phyloP scores from a whole-genome alignment of 208 protist species.

The Porcisia hertigi region DNA sequence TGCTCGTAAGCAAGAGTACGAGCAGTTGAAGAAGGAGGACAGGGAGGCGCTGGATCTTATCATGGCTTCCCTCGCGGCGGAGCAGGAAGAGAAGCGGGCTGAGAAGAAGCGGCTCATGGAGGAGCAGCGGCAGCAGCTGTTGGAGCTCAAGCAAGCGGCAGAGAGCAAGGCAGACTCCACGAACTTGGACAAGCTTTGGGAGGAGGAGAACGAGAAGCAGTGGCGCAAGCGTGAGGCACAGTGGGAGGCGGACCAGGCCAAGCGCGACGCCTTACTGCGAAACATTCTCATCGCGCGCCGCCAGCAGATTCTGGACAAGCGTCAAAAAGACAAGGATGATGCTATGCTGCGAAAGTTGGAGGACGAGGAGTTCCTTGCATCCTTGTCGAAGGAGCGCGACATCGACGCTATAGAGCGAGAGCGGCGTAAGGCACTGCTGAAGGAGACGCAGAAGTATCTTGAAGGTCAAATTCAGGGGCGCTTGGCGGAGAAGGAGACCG shows the following conservation, averaged over 20 bases:
- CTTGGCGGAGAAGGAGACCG: constrained; percentile 43
- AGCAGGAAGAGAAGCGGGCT: constrained; percentile 41
- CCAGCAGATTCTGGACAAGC: constrained; percentile 80
- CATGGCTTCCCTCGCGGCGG: constrained; percentile 52
- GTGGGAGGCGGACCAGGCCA: constrained; percentile 66
- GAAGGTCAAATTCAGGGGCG: constrained; percentile 67
- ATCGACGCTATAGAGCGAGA: constrained; percentile 51
- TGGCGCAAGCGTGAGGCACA: constrained; percentile 81
- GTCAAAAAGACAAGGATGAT: constrained; percentile 44
- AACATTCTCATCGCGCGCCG: constrained; percentile 76
- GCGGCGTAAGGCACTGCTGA: constrained; percentile 44
- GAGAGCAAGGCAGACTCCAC: constrained; percentile 54
- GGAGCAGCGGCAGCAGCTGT: constrained; percentile 41
- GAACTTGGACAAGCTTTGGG: constrained; percentile 75
- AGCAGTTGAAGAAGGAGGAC: constrained; percentile 68
- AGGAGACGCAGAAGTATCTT: constrained; percentile 74
- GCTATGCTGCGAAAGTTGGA: constrained; percentile 41
- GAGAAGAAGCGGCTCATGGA: constrained; percentile 41
- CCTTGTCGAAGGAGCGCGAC: constrained; percentile 34
- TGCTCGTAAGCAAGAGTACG: constrained; percentile 78
- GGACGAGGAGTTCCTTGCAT: constrained; percentile 48
- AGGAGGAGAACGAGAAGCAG: constrained; percentile 76
- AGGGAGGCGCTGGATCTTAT: constrained; percentile 63
- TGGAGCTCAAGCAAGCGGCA: constrained; percentile 60
- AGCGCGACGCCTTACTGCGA: constrained; percentile 62